Base-by-base conservation (phyloP, 2,329 filamentous ascomycete species). In the Daldinia sp. region DNA sequence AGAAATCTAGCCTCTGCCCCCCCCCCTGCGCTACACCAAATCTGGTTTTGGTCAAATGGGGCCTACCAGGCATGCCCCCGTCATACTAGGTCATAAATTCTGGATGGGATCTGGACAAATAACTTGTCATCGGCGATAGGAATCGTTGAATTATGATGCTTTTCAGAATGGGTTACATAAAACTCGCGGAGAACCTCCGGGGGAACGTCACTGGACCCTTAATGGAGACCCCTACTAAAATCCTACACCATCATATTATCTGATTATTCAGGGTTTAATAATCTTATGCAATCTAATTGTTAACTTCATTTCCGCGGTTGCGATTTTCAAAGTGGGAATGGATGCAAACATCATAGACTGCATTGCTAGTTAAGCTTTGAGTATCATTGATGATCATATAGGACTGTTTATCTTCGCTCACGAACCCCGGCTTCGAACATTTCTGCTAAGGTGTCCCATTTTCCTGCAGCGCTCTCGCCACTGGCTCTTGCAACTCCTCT, bases 371-470 rank as follows among this genome's bases (percentile, higher is more conserved):
- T 18, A 18, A 57, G 7, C 20, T 28, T 30, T n/a, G 10, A n/a
- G 20, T 18, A 13, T 37, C n/a, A 26, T 26, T 54, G 18, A 37
- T 26, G 10, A 37, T 26, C 20, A 3, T 37, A 39, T 57, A n/a
- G 42, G 33, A 39, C 12, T 26, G 20, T 12, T 54, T 66, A 71
- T 65, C 63, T 61, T 56, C 62, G 65, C 20, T 71, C 68, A 56
- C 67, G 64, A 65, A 76, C 69, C 12, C 76, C 76, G 75, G 84
- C 84, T 73, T 94, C 91, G 50, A 97, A 79, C 82, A 91, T 92
- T 78, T 97, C 93, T 0, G 92, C 93, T 67, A 97, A 78, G 67
- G 92, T 88, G 79, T 96, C 93, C 92, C 94, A 95, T 77, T 90
- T 88, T 35, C 87, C 76, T 75, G 85, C 80, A 44, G 83, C 81